These are phyloP conservation scores for Debaryomyces robertsiae DNA, from an alignment of 1,139 yeast species.

Conservation along the genomic window DNA sequence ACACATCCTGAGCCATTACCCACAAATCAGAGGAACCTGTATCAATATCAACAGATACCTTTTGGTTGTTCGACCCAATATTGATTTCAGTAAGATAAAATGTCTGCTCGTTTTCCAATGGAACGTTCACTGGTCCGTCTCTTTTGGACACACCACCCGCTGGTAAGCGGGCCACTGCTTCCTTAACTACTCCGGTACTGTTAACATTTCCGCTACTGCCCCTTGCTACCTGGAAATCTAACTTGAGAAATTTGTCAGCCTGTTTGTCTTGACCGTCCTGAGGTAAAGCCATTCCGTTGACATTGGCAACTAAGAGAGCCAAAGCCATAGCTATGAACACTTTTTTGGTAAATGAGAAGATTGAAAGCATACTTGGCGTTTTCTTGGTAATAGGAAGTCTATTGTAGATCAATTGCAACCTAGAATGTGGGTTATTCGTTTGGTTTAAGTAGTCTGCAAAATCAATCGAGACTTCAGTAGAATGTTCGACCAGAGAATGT, in stretches of 20 bases:
- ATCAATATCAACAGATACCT: conserved; percentile 10
- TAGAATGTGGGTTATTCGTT: too few species aligned
- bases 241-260: neutral
- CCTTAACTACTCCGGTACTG: neutral
- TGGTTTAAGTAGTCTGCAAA: too few species aligned
- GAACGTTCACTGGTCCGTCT: neutral
- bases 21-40: conserved; percentile 42
- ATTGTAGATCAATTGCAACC: too few species aligned
- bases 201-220: neutral
- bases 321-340: neutral
- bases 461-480: too few species aligned
- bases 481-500: too few species aligned
- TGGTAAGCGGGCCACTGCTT: neutral
- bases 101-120: neutral
- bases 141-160: neutral
- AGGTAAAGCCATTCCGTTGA: neutral
- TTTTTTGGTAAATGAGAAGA: neutral
- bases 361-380: neutral
- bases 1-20: conserved; percentile 26
- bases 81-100: neutral
- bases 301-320: neutral
- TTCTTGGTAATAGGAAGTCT: too few species aligned
- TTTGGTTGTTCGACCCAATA: conserved; percentile 12
- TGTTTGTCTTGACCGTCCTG: neutral
- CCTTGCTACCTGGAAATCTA: neutral